Percentiles rank a stretch among this genome's conserved stretches.
Evolutionary conservation across 768 basidiomycete species (phyloP).

Genomic region (Lyophyllum semitale): DNA sequence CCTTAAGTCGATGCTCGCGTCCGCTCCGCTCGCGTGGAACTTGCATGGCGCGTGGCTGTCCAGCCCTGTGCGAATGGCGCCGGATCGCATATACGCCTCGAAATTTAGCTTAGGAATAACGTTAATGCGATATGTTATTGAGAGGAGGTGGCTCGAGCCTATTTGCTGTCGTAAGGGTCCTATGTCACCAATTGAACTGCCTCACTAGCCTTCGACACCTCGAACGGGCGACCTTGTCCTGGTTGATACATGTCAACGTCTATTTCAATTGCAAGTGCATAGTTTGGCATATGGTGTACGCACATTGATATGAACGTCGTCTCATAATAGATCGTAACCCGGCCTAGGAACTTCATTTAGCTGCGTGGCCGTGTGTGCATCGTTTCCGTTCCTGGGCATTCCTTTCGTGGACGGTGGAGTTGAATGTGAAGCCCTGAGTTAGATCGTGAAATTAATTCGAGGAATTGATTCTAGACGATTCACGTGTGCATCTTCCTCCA

Average conservation of each 20-base stretch:
- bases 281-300: neutral
- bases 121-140: neutral
- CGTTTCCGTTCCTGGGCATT: neutral
- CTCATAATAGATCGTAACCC: neutral
- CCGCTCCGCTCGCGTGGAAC: no score
- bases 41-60: neutral
- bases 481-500: no score
- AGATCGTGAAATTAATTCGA: neutral
- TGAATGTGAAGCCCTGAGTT: neutral
- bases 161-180: constrained; percentile 2
- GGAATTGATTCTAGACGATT: no score
- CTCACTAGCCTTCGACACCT: neutral
- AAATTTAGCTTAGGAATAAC: neutral
- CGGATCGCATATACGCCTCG: neutral
- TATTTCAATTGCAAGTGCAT: neutral
- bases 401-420: neutral
- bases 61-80: neutral
- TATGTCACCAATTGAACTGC: neutral
- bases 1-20: neutral
- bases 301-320: neutral
- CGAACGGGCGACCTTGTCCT: neutral
- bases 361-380: neutral
- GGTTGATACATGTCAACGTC: neutral
- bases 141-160: neutral
- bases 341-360: neutral